These are phyloP conservation scores for Cyberlindnera veronae DNA, from an alignment of 805 yeast genomes.

Conservation along the genomic window DNA sequence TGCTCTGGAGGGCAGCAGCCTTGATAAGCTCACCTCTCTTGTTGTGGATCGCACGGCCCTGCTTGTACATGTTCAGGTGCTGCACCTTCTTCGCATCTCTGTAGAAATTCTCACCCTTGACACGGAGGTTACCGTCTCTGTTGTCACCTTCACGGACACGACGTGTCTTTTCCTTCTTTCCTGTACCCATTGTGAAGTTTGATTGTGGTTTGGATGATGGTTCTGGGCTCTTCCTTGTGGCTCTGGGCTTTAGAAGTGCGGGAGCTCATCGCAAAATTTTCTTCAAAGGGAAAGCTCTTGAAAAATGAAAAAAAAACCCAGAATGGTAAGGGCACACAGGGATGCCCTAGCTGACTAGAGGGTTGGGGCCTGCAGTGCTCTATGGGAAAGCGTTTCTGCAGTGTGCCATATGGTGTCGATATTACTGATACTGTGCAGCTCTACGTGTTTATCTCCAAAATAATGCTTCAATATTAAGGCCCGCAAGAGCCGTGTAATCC, in stretches of 20 bases:
- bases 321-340: background rate
- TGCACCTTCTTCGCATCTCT: slow-evolving; percentile 90
- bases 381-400: too few relatives aligned
- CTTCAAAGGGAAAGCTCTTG: slow-evolving; percentile 1
- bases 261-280: slow-evolving; percentile 18
- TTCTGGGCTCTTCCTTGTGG: too few relatives aligned
- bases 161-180: slow-evolving; percentile 86
- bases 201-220: background rate
- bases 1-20: slow-evolving; percentile 86
- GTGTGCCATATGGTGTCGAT: too few relatives aligned
- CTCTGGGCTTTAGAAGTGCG: too few relatives aligned
- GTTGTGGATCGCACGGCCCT: slow-evolving; percentile 83
- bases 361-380: too few relatives aligned
- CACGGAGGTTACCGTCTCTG: slow-evolving; percentile 87
- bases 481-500: background rate
- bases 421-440: too few relatives aligned
- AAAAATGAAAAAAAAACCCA: too few relatives aligned
- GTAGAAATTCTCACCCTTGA: slow-evolving; percentile 96
- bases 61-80: slow-evolving; percentile 87
- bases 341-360: too few relatives aligned
- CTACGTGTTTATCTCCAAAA: too few relatives aligned
- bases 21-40: slow-evolving; percentile 81
- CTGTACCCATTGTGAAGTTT: slow-evolving; percentile 70
- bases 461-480: background rate
- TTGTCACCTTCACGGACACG: slow-evolving; percentile 77